Percentiles rank a stretch among this genome's conserved stretches.
Evolutionary conservation across 208 protist species (phyloP).

Genomic region (Naegleria lovaniensis): DNA sequence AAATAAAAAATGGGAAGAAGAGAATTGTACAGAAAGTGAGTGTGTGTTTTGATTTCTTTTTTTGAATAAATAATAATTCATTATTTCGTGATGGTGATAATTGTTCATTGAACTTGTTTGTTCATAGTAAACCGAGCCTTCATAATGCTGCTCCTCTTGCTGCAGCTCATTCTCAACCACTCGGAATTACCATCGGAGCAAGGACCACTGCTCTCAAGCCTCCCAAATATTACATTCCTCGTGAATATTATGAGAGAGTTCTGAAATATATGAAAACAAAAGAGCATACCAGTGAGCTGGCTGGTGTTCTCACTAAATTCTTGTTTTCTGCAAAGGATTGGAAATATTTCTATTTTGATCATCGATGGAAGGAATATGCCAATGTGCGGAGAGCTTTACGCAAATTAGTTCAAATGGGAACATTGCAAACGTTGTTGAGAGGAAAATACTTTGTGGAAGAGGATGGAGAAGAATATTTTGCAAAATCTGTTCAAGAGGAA

Average conservation of each 20-base stretch:
- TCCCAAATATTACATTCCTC: neutral
- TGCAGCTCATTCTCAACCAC: neutral
- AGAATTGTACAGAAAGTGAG: neutral
- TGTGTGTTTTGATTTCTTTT: too few relatives aligned
- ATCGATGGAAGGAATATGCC: neutral
- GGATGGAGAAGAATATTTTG: neutral
- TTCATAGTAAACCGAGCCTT: neutral
- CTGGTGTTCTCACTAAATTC: neutral
- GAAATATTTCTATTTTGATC: neutral
- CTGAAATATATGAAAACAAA: neutral
- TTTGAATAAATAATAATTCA: too few relatives aligned
- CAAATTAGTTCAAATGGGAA: neutral
- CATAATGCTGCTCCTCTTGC: neutral
- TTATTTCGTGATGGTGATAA: too few relatives aligned
- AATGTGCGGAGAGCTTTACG: neutral
- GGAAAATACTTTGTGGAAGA: neutral
- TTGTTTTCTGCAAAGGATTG: neutral
- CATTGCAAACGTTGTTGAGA: neutral
- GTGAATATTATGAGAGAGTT: neutral
- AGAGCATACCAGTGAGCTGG: neutral
- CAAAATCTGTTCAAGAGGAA: too few relatives aligned
- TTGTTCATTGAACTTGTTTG: too few relatives aligned
- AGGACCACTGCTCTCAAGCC: neutral
- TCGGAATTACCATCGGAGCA: neutral
- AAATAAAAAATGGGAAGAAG: neutral